These are phyloP conservation scores for Medicago lupulina DNA, from an alignment of 306 rosid genomes.

Conservation along the genomic window DNA sequence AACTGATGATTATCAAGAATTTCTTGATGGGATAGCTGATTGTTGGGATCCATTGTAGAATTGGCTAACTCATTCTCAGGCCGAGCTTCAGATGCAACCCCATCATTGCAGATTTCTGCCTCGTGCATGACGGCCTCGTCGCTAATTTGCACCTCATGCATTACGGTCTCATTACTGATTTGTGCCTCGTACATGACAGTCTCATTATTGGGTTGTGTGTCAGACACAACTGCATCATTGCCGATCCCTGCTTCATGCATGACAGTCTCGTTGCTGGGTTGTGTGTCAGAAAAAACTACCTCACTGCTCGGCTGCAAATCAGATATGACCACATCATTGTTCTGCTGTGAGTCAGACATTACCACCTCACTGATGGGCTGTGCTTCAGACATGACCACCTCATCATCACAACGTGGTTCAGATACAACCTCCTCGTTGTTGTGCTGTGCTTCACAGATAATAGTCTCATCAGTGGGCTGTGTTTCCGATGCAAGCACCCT, in stretches of 20 bases:
- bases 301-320: not conserved
- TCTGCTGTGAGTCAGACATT: slow-evolving; percentile 2
- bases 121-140: slow-evolving; percentile 15
- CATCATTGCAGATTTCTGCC: slow-evolving; percentile 18
- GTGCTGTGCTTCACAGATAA: slow-evolving; percentile 32
- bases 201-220: slow-evolving; percentile 23
- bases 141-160: slow-evolving; percentile 15
- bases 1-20: slow-evolving; percentile 42
- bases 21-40: slow-evolving; percentile 38
- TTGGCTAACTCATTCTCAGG: slow-evolving; percentile 38
- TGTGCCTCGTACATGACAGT: slow-evolving; percentile 7
- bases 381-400: slow-evolving; percentile 27
- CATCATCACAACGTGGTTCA: slow-evolving; percentile 7
- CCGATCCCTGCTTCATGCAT: not conserved
- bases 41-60: slow-evolving; percentile 40
- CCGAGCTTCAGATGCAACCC: slow-evolving; percentile 9
- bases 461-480: not conserved
- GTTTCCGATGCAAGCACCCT: not conserved
- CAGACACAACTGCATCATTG: slow-evolving; percentile 5
- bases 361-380: slow-evolving; percentile 27
- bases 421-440: slow-evolving; percentile 16
- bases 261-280: slow-evolving; percentile 5
- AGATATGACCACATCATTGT: not conserved
- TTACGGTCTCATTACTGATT: not conserved
- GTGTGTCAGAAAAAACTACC: slow-evolving; percentile 4